phyloP scores from a whole-genome alignment of 768 basidiomycete species.

The Rhodocollybia butyracea region DNA sequence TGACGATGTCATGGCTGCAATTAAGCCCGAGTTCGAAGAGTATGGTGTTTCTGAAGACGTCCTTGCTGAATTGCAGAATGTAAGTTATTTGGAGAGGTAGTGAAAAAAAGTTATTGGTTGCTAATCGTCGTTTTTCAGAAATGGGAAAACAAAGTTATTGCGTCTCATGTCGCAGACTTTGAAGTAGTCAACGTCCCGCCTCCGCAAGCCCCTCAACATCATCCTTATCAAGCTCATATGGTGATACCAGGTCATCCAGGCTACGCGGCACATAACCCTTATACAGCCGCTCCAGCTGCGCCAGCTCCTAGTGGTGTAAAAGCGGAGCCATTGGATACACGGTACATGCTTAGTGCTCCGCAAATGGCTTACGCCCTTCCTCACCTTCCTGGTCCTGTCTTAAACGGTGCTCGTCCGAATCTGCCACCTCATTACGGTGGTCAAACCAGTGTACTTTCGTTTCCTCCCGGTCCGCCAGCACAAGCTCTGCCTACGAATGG shows the following conservation, averaged over 20 bases:
- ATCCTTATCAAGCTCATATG: conserved; percentile 57
- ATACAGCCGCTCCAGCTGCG: conserved; percentile 33
- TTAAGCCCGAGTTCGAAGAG: conserved; percentile 95
- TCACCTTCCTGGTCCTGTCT: conserved; percentile 60
- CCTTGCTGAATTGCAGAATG: conserved; percentile 82
- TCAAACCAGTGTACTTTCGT: conserved; percentile 57
- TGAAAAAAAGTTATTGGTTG: not conserved
- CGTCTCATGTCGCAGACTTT: conserved; percentile 95
- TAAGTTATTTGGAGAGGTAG: conserved; percentile 40
- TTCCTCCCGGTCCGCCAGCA: conserved; percentile 33
- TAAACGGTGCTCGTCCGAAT: conserved; percentile 49
- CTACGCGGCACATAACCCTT: conserved; percentile 43
- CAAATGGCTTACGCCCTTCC: conserved; percentile 54
- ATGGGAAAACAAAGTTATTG: conserved; percentile 95
- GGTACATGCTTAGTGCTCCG: conserved; percentile 55
- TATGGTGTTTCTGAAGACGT: conserved; percentile 93
- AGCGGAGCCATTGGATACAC: conserved; percentile 66
- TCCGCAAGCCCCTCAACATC: conserved; percentile 43
- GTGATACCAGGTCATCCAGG: conserved; percentile 46
- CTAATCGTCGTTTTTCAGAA: conserved; percentile 46
- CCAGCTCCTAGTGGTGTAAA: conserved; percentile 54
- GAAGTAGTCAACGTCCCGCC: conserved; percentile 45
- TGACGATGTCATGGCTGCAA: conserved; percentile 87
- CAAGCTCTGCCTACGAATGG: conserved; percentile 2
- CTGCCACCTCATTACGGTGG: conserved; percentile 49